Evolutionary conservation across 352 stramenopile species (phyloP), one percentile per base, ranked within the genome.

Genomic region (Phytophthora tentaculata): DNA sequence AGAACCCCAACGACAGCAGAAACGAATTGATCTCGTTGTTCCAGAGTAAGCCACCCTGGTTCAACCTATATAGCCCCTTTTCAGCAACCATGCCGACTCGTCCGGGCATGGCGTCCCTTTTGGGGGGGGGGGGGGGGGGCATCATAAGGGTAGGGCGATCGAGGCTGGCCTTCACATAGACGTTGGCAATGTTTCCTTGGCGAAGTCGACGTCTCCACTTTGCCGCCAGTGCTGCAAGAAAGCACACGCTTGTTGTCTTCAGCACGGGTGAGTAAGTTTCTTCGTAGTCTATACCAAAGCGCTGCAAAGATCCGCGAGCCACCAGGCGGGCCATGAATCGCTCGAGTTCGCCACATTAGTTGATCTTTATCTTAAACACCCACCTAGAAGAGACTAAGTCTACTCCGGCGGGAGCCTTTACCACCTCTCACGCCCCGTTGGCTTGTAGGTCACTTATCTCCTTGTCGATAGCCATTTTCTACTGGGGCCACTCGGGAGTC

Each of bases 291-390:
- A 73, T 71, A 4, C 67, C 74, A 39, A 51, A 67, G 19, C 70
- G 65, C 45, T 81, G 61, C 8, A 12, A 35, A 23, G 8, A 54
- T 45, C 45, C 56, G 4, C 52, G 52, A 9, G 56, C 56, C 3
- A 58, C 44, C 37, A 79, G 64, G 9, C 74, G 54, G 17, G 43
- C 48, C 32, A 67, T 72, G 37, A 62, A 79, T 20, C 60, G 66
- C 14, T 66, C 56, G 54, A 79, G 55, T 12, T 55, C 60, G 22
- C 65, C 73, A 39, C 69, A 28, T 35, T 48, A 52, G 10, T 76
- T 67, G 14, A 49, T 45, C 16, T 67, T 74, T 20, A 70, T 61
- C 45, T 71, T 73, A 45, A 78, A 76, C n/a, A 75, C 69, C 69
- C 64, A 80, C 43, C 71, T 60, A 1, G 47, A 54, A 3, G 47